Base-by-base conservation (phyloP, 2,329 filamentous ascomycete genomes). In the Trichoderma sp. region DNA sequence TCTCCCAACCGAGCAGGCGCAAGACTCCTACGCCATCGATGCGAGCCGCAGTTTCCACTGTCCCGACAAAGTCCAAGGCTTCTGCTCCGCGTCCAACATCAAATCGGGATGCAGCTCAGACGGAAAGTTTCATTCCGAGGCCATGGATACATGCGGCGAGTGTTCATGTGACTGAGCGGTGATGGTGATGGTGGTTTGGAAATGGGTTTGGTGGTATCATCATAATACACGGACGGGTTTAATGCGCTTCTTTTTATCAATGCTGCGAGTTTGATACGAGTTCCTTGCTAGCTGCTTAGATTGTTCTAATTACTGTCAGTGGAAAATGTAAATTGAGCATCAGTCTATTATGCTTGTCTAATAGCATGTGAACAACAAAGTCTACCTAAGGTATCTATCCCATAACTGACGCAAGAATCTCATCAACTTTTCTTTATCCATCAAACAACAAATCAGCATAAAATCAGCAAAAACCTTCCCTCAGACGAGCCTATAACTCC, bases 1-100 rank as follows among this genome's bases (percentile, higher is more conserved):
- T 32, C 30, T 61, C 11, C 74, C 71, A 34, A 61, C 63, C 18
- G 51, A 60, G 15, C 73, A 68, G 14, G 64, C 69, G 24, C 51
- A 70, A 28, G 32, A 63, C 65, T 51, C 43, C 43, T 4, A 21
- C 43, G 7, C 43, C n/a, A 58, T 34, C 61, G 61, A 74, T 65
- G 18, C 56, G 26, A 70, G 57, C 28, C 63, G 74, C 64, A 57
- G 34, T 36, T 77, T 76, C 71, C 51, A 11, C 57, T 77, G 76
- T 43, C 71, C 68, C 6, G 1, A 26, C 1, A 70, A 71, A 3
- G 70, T 76, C 24, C 53, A 75, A 21, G 71, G 62, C 26, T 76
- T 74, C 65, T 77, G 76, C 71, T 64, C 70, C 43, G 75, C 75
- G 12, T 72, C 72, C 67, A 77, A 77, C 58, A 63, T 77, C 28